Base-by-base conservation (phyloP, 169 alveolate species). In the Plasmodium reichenowi region DNA sequence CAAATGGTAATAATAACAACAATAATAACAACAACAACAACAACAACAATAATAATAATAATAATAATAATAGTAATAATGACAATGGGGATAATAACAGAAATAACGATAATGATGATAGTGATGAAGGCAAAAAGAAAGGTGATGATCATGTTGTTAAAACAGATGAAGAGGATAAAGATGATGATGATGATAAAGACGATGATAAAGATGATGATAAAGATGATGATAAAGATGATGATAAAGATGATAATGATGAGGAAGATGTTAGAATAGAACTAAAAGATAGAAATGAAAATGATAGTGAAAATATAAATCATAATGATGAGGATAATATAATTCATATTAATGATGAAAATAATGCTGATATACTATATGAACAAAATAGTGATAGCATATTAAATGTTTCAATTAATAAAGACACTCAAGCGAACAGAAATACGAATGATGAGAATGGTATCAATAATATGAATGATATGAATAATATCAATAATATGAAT, bases 261-360 rank as follows among this genome's bases (percentile, higher is more conserved):
- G 24, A 73, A 1, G 32, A 26, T 13, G 48, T 47, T 5, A 0
- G 15, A 13, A n/a, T 47, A 2, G 45, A 54, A 5, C 52, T 12
- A 9, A 63, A 29, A 24, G 32, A 45, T 3, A 60, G 20, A 8
- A 62, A 54, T 56, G 45, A 62, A 17, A 64, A 62, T 32, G 43
- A 59, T 1, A 59, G 22, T 50, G 50, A 48, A 6, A 68, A 54
- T 8, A 24, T 62, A 12, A 38, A 62, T 17, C 24, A 74, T 22
- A 60, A 45, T 6, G 56, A 72, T 29, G 24, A 22, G 8, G 58
- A 72, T n/a, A 45, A 64, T 48, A 59, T 17, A 15, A 60, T 43
- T 0, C 32, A 68, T 8, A 76, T 54, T 3, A 63, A 47, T 54
- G 67, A 47, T 48, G 29, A 48, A 38, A 58, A 29, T 15, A 10